Percentiles rank a stretch among this genome's conserved stretches.
phyloP scores from a whole-genome alignment of 176 grass and related monocot species.

The Carex littledalei region DNA sequence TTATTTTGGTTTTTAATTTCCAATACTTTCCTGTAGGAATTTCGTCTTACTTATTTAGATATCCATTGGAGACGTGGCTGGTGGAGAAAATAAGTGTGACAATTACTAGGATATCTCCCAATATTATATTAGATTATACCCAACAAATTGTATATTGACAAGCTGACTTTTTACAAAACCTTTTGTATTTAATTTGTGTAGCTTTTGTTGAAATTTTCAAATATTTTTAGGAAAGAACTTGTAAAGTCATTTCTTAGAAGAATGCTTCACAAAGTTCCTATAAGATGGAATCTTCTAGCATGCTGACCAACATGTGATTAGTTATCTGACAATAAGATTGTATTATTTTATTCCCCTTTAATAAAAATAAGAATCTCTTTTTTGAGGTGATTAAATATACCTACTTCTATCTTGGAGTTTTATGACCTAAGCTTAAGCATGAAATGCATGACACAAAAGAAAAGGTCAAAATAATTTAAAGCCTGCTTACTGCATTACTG shows the following conservation, averaged over 20 bases:
- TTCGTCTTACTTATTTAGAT: background rate
- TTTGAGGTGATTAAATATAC: background rate
- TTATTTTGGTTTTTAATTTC: background rate
- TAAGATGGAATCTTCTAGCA: background rate
- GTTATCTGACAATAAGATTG: constrained; percentile 1
- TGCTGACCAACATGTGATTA: background rate
- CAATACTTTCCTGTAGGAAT: background rate
- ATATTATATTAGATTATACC: background rate
- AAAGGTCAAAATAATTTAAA: background rate
- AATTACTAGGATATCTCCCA: background rate
- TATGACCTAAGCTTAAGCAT: background rate
- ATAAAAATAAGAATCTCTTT: background rate
- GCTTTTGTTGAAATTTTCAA: background rate
- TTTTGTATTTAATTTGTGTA: background rate
- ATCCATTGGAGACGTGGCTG: background rate
- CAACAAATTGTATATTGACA: background rate
- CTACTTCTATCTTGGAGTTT: background rate
- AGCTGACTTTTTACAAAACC: background rate
- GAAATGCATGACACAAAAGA: background rate
- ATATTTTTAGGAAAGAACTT: background rate
- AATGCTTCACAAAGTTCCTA: background rate
- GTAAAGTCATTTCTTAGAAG: background rate
- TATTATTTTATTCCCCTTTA: background rate
- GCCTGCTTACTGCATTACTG: background rate
- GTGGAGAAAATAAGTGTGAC: background rate